Conservation (phyloP, 139 green algal genomes). For the Limnomonas spitsbergensis region DNA sequence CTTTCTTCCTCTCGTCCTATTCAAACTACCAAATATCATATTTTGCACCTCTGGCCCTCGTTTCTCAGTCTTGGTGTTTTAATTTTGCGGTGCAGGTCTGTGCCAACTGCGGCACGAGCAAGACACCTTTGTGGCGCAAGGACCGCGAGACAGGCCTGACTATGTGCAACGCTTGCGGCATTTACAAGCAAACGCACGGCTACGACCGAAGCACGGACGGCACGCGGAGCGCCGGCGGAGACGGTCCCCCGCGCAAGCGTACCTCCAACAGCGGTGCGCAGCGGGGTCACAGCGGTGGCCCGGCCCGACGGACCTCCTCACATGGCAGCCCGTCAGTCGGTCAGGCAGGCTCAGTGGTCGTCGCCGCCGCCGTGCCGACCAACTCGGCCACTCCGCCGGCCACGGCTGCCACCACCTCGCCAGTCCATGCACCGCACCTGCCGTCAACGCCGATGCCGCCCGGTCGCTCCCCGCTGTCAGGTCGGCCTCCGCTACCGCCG, state of each 20-base stretch:
- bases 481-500: background rate
- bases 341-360: too few relatives aligned
- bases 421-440: background rate
- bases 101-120: conserved; percentile 66
- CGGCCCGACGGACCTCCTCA: background rate
- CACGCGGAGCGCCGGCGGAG: background rate
- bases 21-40: too few relatives aligned
- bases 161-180: conserved; percentile 41
- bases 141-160: conserved; percentile 30
- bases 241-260: background rate
- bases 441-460: background rate
- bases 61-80: too few relatives aligned
- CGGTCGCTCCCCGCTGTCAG: background rate
- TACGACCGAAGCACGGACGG: conserved; percentile 27
- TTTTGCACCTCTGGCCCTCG: too few relatives aligned
- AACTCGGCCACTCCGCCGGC: too few relatives aligned
- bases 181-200: conserved; percentile 54
- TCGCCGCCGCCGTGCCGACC: too few relatives aligned
- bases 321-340: background rate
- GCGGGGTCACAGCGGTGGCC: too few relatives aligned
- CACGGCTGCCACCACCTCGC: background rate
- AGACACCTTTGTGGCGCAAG: conserved; percentile 52
- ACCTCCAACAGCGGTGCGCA: background rate
- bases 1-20: too few relatives aligned
- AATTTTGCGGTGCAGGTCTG: too few relatives aligned